Evolutionary conservation across 805 yeast genomes (phyloP), one percentile per base, ranked within the genome.

Genomic region (Metschnikowia lachancei): DNA sequence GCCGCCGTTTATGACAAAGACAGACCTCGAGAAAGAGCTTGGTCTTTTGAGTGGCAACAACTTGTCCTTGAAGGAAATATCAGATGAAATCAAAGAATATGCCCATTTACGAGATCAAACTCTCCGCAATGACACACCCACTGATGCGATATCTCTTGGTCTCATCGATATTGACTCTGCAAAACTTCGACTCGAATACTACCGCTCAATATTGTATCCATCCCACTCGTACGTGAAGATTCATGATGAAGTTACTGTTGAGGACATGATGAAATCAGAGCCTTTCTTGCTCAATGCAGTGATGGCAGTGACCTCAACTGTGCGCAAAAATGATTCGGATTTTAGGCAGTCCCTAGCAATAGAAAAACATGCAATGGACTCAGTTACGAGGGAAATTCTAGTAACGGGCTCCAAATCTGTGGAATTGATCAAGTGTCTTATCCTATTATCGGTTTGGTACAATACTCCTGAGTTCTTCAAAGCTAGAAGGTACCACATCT

Each of bases 391-490:
- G 41, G 91, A 88, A 57, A 75, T 84, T 10, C 64, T 89, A 64
- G 74, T 84, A 8, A 70, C 77, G 20, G 96, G 96, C 16, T 74
- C 79, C 45, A 90, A 87, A 65, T 75, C 82, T 6, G 64, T 82
- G 14, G 91, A 87, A 60, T 64, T 87, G 31, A 67, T 89, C 33
- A 82, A 83, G 60, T 68, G 83, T 16, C 66, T 86, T 41, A 59
- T 85, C 16, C 57, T 87, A 5, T 68, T 85, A 43, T 76, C 85
- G 20, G 63, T 83, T 24, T 90, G 96, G 96, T 89, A 88, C 60
- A 87, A 85, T 53, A 78, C 87, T 3, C 87, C 96, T 0, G 96
- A 88, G 63, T 70, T 87, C 55, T 86, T 87, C 53, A 86, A 82
- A 52, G 86, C 85, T 55, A 79, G 95, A 47, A 78, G 95, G 39